Percentiles rank a stretch among this genome's conserved stretches.
Evolutionary conservation across 345 rosid species (phyloP).

Genomic region (Lenwebbia sp.): DNA sequence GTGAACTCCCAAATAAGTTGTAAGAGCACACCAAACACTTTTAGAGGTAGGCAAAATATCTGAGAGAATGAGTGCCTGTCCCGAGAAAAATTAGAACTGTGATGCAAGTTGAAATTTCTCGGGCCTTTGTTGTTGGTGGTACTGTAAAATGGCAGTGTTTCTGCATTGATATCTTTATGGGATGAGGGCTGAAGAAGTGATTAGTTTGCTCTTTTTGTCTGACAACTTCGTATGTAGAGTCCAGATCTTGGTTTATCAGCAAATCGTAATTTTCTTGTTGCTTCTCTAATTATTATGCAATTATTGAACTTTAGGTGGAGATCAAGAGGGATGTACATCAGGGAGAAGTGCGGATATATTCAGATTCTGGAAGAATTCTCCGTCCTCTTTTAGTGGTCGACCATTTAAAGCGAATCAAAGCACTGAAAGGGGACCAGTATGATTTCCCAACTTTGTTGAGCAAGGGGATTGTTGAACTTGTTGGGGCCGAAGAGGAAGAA

Average conservation of each 20-base stretch:
- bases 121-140: neutral
- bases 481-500: slow-evolving; percentile 91
- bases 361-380: slow-evolving; percentile 84
- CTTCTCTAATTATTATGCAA: neutral
- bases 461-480: slow-evolving; percentile 60
- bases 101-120: neutral
- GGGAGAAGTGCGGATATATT: slow-evolving; percentile 64
- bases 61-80: neutral
- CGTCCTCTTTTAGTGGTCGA: slow-evolving; percentile 82
- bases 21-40: neutral
- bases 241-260: neutral
- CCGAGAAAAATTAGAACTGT: neutral
- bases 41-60: neutral
- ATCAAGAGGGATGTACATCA: slow-evolving; percentile 62
- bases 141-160: neutral
- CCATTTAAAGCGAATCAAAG: slow-evolving; percentile 39
- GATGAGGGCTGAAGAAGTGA: neutral
- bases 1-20: neutral
- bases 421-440: slow-evolving; percentile 33
- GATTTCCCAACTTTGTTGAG: slow-evolving; percentile 50
- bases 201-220: neutral
- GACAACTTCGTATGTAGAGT: neutral
- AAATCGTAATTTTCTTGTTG: neutral
- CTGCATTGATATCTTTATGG: neutral
- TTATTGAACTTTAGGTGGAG: slow-evolving; percentile 46